phyloP scores from a whole-genome alignment of 176 grass and related monocot species.

The Carex parvula region DNA sequence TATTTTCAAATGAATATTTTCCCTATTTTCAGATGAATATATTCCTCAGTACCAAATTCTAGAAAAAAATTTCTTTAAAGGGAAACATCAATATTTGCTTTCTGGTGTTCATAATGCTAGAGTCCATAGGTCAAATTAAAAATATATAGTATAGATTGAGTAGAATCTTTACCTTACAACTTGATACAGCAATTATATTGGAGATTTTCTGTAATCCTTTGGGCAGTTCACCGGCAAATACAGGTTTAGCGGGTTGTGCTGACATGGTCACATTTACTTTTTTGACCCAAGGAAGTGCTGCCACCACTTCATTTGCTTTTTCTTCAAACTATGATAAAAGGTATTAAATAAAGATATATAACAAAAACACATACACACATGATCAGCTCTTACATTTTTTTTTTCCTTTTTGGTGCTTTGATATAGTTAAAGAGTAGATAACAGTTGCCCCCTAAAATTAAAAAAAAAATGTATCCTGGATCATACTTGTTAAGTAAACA shows the following conservation, averaged over 20 bases:
- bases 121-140: not conserved
- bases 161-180: conserved; percentile 67
- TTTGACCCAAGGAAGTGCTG: conserved; percentile 82
- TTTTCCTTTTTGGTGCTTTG: not conserved
- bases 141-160: not conserved
- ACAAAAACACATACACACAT: not conserved
- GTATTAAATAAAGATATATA: conserved; percentile 4
- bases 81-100: not conserved
- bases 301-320: conserved; percentile 92
- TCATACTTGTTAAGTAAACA: not conserved
- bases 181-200: conserved; percentile 94
- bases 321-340: conserved; percentile 60
- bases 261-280: conserved; percentile 88
- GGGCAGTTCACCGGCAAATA: conserved; percentile 71
- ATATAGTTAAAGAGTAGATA: not conserved
- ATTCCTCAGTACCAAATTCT: not conserved
- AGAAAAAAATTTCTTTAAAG: not conserved
- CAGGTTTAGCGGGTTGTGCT: conserved; percentile 78
- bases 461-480: not conserved
- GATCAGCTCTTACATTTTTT: not conserved
- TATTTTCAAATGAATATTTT: not conserved
- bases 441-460: not conserved
- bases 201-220: conserved; percentile 88
- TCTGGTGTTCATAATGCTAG: not conserved
- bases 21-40: not conserved